phyloP scores from a whole-genome alignment of 805 yeast species.

The Debaryomyces hansenii region DNA sequence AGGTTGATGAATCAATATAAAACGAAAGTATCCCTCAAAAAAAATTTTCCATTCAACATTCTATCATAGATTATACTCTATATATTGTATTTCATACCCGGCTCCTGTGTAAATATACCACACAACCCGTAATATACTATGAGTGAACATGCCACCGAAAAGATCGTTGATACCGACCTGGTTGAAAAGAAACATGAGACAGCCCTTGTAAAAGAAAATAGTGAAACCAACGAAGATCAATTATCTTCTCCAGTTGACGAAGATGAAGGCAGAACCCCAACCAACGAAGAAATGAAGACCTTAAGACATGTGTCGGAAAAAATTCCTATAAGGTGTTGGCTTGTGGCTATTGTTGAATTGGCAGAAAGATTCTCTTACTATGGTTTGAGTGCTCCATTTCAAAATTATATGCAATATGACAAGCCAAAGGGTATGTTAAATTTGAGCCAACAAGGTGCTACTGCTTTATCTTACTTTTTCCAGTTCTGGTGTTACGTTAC shows the following conservation, averaged over 20 bases:
- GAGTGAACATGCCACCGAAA: neutral
- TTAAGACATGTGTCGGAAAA: slow-evolving; percentile 53
- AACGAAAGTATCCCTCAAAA: no score
- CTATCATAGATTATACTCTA: no score
- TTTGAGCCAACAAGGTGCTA: slow-evolving; percentile 62
- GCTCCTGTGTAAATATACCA: no score
- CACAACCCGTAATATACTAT: neutral
- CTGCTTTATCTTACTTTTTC: slow-evolving; percentile 71
- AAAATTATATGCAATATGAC: slow-evolving; percentile 68
- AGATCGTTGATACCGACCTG: neutral
- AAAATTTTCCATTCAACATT: no score
- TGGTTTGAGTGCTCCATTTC: slow-evolving; percentile 74
- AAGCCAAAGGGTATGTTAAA: slow-evolving; percentile 51
- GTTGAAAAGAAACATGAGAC: neutral
- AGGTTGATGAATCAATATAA: neutral
- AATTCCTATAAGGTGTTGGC: slow-evolving; percentile 58
- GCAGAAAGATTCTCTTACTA: slow-evolving; percentile 82
- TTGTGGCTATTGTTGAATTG: slow-evolving; percentile 70
- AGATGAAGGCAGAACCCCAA: slow-evolving; percentile 46
- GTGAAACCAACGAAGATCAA: neutral
- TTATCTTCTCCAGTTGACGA: slow-evolving; percentile 6
- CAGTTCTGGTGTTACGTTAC: slow-evolving; percentile 83
- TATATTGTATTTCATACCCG: no score
- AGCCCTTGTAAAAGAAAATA: neutral
- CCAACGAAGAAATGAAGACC: slow-evolving; percentile 52